Evolutionary conservation across 306 rosid genomes (phyloP), one percentile per base, ranked within the genome.

Genomic region (Erythrophleum fordii): DNA sequence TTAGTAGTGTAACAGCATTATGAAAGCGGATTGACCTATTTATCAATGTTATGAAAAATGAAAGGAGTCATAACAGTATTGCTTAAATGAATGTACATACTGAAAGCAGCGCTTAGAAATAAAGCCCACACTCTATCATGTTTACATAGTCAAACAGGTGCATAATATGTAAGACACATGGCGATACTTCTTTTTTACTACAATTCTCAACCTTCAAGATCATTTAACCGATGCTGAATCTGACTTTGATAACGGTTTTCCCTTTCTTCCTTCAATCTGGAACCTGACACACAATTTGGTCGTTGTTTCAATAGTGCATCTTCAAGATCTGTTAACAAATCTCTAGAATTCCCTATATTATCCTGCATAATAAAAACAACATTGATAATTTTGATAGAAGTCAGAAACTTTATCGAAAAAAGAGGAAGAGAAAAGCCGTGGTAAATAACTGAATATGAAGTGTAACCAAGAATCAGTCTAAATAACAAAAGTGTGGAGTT

Each of bases 161-260:
- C 7, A 77, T 46, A 72, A 68, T 29, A 52, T 18, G 48, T 17
- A 73, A 78, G 17, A 76, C 23, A 69, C 12, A 53, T 26, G 53
- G 64, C 52, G 68, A 45, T 13, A 17, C 60, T 70, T 82, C 70
- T 20, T 28, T 65, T 48, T 48, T 29, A 75, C 69, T 37, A 60
- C 82, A 80, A 65, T 58, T 23, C 48, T 52, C 69, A 22, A 96
- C 99, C 98, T 92, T 93, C 92, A 70, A 96, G 97, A 78, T 92
- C 94, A 60, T 84, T 81, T 77, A 96, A 72, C 55, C 99, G 90
- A 76, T 80, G 94, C 79, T 70, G 90, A 81, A 96, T 83, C 81
- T 37, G 91, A 82, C 87, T 88, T 78, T 80, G 84, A 71, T 83
- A 81, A 37, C 97, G 98, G 9, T 56, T 90, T 75, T 89, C 89